Evolutionary conservation across 805 yeast species (phyloP).

Genomic region (Candida sanyiensis): DNA sequence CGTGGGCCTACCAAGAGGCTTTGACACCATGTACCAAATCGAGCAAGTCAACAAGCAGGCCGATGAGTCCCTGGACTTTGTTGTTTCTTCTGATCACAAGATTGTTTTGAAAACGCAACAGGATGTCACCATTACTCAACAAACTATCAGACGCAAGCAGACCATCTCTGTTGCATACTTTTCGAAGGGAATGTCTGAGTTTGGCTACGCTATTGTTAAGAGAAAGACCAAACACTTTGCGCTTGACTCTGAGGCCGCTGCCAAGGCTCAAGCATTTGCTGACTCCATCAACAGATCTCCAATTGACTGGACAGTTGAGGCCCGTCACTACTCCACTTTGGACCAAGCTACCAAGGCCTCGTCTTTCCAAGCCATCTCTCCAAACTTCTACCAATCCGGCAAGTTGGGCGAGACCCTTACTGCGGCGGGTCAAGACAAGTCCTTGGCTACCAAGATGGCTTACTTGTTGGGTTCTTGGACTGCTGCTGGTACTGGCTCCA

Average conservation of each 20-base stretch:
- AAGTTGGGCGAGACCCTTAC: constrained; percentile 27
- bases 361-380: constrained; percentile 32
- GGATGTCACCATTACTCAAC: constrained; percentile 14
- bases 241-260: constrained; percentile 14
- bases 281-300: constrained; percentile 10
- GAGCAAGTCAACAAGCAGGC: constrained; percentile 20
- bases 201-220: constrained; percentile 13
- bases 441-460: constrained; percentile 28
- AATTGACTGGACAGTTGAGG: constrained; percentile 37
- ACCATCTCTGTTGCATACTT: constrained; percentile 26
- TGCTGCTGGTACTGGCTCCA: constrained; percentile 31
- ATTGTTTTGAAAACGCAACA: constrained; percentile 35
- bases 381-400: constrained; percentile 32
- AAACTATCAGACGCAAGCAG: constrained; percentile 13
- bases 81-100: constrained; percentile 35
- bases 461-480: constrained; percentile 39
- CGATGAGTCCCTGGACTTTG: constrained; percentile 21
- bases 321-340: constrained; percentile 30
- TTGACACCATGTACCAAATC: constrained; percentile 37
- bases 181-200: constrained; percentile 13
- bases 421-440: constrained; percentile 15
- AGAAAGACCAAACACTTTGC: constrained; percentile 1
- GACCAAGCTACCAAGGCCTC: constrained; percentile 26
- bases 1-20: constrained; percentile 37
- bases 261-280: constrained; percentile 23